Evolutionary conservation across 2,329 filamentous ascomycete species (phyloP).

Genomic region (Clonostachys chloroleuca): DNA sequence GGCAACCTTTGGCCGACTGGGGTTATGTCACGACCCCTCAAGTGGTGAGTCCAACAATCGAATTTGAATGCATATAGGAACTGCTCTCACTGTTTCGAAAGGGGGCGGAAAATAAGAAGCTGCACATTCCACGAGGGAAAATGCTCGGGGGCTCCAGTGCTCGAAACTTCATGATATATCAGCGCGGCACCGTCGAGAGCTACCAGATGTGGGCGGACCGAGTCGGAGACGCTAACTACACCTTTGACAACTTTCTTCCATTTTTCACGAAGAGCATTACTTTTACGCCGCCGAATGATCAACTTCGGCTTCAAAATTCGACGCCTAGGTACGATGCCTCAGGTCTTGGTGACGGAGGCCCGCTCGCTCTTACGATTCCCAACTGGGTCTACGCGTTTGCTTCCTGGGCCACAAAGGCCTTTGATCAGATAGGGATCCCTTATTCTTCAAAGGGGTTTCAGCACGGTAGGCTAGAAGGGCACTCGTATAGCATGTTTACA

Average conservation of each 20-base stretch:
- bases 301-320: conserved; percentile 7
- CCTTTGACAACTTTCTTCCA: conserved; percentile 18
- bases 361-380: conserved; percentile 14
- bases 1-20: no score
- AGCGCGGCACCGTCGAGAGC: no score
- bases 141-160: background rate
- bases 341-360: conserved; percentile 8
- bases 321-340: conserved; percentile 9
- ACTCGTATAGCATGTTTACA: conserved; percentile 5
- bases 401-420: conserved; percentile 9
- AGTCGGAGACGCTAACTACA: conserved; percentile 19
- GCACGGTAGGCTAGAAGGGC: conserved; percentile 13
- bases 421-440: conserved; percentile 17
- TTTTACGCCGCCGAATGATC: conserved; percentile 18
- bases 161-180: background rate
- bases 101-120: no score
- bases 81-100: no score
- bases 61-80: no score
- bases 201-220: conserved; percentile 16
- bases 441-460: conserved; percentile 8
- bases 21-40: no score
- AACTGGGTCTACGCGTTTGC: conserved; percentile 13
- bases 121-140: background rate
- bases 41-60: no score
- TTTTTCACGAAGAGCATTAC: conserved; percentile 20